Evolutionary conservation across 139 green algal species (phyloP).

Genomic region (Coccomyxa sp.): DNA sequence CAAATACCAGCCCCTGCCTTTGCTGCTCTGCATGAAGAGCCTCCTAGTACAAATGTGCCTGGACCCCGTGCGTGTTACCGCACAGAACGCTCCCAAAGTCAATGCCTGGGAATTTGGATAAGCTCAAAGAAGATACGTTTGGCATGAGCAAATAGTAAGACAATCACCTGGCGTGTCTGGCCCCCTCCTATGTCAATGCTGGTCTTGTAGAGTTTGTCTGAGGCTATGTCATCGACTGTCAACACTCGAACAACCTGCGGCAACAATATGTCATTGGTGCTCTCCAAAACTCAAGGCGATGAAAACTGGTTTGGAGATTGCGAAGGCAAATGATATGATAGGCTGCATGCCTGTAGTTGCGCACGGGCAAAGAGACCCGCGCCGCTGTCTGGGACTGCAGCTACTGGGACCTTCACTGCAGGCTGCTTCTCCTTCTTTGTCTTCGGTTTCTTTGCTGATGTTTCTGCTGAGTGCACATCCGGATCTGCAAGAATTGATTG

Average conservation of each 20-base stretch:
- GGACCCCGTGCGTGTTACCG: background rate
- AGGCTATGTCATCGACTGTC: conserved; percentile 23
- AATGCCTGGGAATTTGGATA: background rate
- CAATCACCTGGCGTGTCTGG: conserved; percentile 34
- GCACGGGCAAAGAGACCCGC: background rate
- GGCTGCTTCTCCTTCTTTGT: no score
- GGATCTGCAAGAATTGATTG: no score
- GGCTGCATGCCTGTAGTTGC: background rate
- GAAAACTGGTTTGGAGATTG: no score
- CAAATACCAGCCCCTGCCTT: background rate
- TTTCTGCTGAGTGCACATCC: no score
- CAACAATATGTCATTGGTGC: background rate
- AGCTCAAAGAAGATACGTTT: no score
- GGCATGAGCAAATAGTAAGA: background rate
- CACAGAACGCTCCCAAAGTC: background rate
- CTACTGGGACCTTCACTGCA: background rate
- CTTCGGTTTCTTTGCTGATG: no score
- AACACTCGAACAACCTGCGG: conserved; percentile 33
- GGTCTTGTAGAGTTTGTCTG: conserved; percentile 53
- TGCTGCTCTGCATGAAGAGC: background rate
- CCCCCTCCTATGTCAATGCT: conserved; percentile 32
- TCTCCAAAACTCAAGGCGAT: background rate
- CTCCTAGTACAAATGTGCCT: background rate
- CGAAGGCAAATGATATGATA: background rate
- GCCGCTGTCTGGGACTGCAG: background rate